phyloP scores from a whole-genome alignment of 768 basidiomycete species.

The Dioszegia hungarica region DNA sequence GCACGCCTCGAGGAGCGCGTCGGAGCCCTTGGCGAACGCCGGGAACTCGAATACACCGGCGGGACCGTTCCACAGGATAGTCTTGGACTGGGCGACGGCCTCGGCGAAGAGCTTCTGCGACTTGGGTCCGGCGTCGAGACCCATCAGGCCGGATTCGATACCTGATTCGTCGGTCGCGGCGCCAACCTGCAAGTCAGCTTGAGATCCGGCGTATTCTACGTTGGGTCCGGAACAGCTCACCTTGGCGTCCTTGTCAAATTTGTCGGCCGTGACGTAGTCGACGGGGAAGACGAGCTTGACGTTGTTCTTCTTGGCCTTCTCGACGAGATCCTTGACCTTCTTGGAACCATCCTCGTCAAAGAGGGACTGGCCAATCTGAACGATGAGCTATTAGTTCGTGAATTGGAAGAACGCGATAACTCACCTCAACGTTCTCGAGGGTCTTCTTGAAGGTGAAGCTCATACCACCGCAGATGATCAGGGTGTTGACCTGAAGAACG shows the following conservation, averaged over 20 bases:
- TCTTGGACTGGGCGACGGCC: conserved; percentile 82
- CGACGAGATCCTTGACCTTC: conserved; percentile 75
- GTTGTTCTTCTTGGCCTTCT: conserved; percentile 85
- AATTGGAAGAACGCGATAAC: conserved; percentile 50
- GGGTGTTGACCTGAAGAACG: conserved; percentile 68
- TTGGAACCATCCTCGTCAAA: conserved; percentile 83
- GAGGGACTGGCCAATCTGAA: conserved; percentile 86
- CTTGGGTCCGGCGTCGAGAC: conserved; percentile 84
- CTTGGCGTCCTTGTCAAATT: conserved; percentile 86
- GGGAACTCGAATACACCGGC: conserved; percentile 98
- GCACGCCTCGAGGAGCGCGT: conserved; percentile 73
- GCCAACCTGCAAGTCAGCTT: conserved; percentile 9
- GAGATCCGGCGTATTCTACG: background rate
- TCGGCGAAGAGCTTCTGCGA: conserved; percentile 71
- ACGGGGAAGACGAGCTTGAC: conserved; percentile 94
- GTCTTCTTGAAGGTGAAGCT: conserved; percentile 99
- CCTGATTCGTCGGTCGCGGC: conserved; percentile 73
- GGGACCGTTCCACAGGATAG: conserved; percentile 91
- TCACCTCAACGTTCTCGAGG: conserved; percentile 62
- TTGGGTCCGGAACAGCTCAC: conserved; percentile 50
- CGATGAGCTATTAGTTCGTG: background rate
- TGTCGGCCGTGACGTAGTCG: conserved; percentile 90
- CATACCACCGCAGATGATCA: conserved; percentile 98
- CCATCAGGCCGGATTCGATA: conserved; percentile 91
- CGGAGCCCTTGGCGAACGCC: conserved; percentile 79